Conservation (phyloP, 179 eudicot genomes). For the Beta lomatogona region DNA sequence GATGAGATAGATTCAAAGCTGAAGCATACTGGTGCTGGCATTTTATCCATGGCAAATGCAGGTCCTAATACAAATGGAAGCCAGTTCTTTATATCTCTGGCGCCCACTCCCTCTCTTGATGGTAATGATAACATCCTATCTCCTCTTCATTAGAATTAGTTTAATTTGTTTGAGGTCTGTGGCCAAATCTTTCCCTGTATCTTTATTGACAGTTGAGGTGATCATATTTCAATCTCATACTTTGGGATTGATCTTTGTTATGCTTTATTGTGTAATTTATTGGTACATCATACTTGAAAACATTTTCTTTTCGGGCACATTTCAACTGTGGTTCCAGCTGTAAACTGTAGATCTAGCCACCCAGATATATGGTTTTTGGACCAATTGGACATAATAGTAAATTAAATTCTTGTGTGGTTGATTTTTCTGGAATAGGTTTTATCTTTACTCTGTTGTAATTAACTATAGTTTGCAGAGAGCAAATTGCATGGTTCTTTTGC, state of each 20-base stretch:
- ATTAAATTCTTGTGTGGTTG: too few relatives aligned
- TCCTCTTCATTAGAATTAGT: neutral
- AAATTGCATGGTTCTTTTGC: neutral
- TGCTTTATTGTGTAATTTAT: neutral
- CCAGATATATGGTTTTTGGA: too few relatives aligned
- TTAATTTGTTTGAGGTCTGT: neutral
- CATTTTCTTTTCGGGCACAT: neutral
- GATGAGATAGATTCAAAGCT: constrained; percentile 70
- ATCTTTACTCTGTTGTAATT: neutral
- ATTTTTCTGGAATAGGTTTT: neutral
- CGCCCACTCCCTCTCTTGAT: constrained; percentile 79
- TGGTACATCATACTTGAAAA: neutral
- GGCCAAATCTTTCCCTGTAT: neutral
- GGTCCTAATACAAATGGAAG: constrained; percentile 97
- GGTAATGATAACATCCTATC: constrained; percentile 44
- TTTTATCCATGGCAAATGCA: constrained; percentile 96
- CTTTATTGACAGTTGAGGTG: neutral
- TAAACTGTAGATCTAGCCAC: neutral
- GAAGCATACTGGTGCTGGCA: constrained; percentile 97
- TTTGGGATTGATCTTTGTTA: neutral
- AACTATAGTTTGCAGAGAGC: neutral
- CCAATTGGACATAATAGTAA: too few relatives aligned
- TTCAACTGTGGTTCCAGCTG: neutral
- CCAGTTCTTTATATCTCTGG: constrained; percentile 84
- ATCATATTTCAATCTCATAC: neutral